Evolutionary conservation across 2,329 filamentous ascomycete species (phyloP), one percentile per base, ranked within the genome.

Genomic region (Pseudocercospora pini-densiflorae): DNA sequence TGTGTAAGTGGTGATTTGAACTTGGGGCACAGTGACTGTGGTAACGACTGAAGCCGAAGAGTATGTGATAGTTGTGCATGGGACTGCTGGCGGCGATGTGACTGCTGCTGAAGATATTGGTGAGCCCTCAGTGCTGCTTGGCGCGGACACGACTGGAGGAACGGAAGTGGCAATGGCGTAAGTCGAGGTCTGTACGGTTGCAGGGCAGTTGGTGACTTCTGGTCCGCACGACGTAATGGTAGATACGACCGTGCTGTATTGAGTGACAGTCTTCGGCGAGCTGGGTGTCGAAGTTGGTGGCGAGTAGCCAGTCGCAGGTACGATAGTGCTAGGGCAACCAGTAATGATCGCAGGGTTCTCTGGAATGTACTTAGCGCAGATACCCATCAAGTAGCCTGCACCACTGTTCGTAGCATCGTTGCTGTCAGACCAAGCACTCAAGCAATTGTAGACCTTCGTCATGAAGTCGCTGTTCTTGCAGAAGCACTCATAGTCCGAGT

Each of bases 341-440:
- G 91, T 96, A 76, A 92, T 87, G 75, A 98, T 92, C 70, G 86
- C 92, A n/a, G 94, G 93, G 87, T 97, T 97, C 77, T 86, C 74
- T 16, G 86, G 83, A 40, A 92, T 86, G 80, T 90, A 90, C 61
- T 86, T 82, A 65, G 91, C 93, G 83, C 94, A 98, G 81, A 98
- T 92, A 78, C 94, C 94, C 80, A 94, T 90, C 85, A 97, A 90
- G 88, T 92, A 97, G 74, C 87, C 86, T 66, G 95, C 86, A 67
- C 93, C 92, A 73, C 88, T 81, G 62, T 88, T 84, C 73, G 94
- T 85, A 77, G 92, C 86, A 54, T 86, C 83, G 68, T 89, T 86
- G 66, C 86, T 85, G 66, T 86, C 85, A 70, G 89, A 91, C 85
- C 93, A 90, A 64, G 93, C 87, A 75, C 90, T 88, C 73, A 98